Conservation (phyloP, 164 flowering plant species). For the Euptelea pleiosperma region DNA sequence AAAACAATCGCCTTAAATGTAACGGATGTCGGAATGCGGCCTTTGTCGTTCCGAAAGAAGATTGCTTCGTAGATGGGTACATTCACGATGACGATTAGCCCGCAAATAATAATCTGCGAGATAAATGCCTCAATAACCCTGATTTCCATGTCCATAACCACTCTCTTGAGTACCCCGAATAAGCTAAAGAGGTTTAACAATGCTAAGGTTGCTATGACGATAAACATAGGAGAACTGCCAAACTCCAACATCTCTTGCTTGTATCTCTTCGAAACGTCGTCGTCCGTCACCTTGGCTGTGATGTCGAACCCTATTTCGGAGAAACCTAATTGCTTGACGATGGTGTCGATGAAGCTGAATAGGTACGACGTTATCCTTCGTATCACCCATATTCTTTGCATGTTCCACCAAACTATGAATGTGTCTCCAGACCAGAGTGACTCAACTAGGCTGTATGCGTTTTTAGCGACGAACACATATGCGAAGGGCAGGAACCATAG, state of each 20-base stretch:
- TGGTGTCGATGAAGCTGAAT: constrained; percentile 18
- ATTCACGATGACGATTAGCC: constrained; percentile 22
- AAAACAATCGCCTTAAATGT: constrained; percentile 18
- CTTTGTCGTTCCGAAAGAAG: constrained; percentile 30
- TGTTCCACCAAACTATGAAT: constrained; percentile 31
- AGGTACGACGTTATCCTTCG: constrained; percentile 25
- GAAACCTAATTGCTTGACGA: constrained; percentile 22
- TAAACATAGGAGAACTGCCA: constrained; percentile 37
- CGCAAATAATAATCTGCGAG: constrained; percentile 18
- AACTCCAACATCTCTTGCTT: constrained; percentile 35
- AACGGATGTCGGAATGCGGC: constrained; percentile 21
- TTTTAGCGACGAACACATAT: constrained; percentile 35
- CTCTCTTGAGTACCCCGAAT: constrained; percentile 12
- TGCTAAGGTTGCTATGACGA: constrained; percentile 23
- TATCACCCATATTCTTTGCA: constrained; percentile 22
- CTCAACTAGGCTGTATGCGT: constrained; percentile 38
- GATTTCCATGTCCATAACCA: constrained; percentile 9
- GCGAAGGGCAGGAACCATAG: constrained; percentile 67
- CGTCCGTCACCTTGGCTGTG: constrained; percentile 29
- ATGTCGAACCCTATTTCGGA: constrained; percentile 20
- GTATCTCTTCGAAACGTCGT: constrained; percentile 28
- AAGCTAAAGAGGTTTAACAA: constrained; percentile 23
- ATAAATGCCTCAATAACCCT: constrained; percentile 13
- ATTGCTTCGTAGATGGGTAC: constrained; percentile 27
- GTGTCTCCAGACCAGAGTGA: constrained; percentile 46